phyloP scores from a whole-genome alignment of 208 protist genomes.

The Wallacemonas rigidus region DNA sequence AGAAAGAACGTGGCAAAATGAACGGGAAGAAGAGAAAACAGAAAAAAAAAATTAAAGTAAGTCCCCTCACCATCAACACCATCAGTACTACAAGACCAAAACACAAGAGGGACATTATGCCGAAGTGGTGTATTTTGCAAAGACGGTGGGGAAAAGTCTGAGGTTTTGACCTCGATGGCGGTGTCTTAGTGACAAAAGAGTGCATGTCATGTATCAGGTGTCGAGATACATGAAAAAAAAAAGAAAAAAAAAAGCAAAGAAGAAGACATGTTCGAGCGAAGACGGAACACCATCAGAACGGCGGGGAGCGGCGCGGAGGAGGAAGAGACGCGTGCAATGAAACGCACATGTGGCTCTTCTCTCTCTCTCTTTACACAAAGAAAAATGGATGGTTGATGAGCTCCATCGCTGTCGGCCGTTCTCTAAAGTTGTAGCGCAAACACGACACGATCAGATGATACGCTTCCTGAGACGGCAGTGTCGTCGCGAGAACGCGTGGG shows the following conservation, averaged over 20 bases:
- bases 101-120: too few species aligned
- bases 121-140: too few species aligned
- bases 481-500: neutral
- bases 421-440: slow-evolving; percentile 30
- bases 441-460: slow-evolving; percentile 42
- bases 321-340: neutral
- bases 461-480: slow-evolving; percentile 25
- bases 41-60: neutral
- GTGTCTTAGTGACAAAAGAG: too few species aligned
- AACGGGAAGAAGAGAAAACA: neutral
- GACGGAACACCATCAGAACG: neutral
- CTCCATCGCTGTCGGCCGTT: slow-evolving; percentile 43
- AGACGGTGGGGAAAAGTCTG: too few species aligned
- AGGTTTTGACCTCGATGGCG: too few species aligned
- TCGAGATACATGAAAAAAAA: neutral
- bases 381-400: slow-evolving; percentile 67
- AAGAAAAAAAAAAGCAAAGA: neutral
- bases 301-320: neutral
- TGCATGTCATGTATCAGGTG: too few species aligned
- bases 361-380: neutral
- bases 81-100: too few species aligned
- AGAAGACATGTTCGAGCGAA: slow-evolving; percentile 2
- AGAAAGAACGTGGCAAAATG: slow-evolving; percentile 8
- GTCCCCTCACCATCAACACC: too few species aligned
- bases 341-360: too few species aligned